Base-by-base conservation (phyloP, 352 stramenopile genomes). In the Phytophthora colocasiae region DNA sequence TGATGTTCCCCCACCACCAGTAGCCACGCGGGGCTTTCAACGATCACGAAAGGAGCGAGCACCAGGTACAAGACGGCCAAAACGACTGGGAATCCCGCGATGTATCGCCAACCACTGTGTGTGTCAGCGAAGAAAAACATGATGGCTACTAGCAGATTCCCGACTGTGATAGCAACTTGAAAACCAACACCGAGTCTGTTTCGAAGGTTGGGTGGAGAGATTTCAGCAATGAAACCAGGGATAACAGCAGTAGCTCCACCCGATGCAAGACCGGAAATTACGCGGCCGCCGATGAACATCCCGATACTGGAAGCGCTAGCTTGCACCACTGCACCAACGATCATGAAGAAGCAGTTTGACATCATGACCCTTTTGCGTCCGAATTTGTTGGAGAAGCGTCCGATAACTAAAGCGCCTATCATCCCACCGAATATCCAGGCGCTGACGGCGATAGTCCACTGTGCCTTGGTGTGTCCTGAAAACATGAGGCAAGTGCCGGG, bases 401-500 rank as follows among this genome's bases (percentile, higher is more conserved):
- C 69, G 38, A 66, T 65, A 19, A 57, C 27, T 11, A 88, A 65
- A 40, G 59, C 52, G 6, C 75, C 75, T 44, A 78, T 58, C 54
- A 70, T 74, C 8, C 67, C 71, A 40, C 75, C 75, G 40, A 80
- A 38, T 54, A 81, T 63, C 75, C 71, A 64, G 15, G 61, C 71
- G 31, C 82, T 84, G 11, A 85, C 68, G 11, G 75, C 73, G 36
- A 70, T 77, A 24, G 66, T 81, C 72, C 72, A 90, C 41, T 88
- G 55, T 3, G 38, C 57, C 7, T 63, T 57, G 6, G 79, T 68
- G 60, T 88, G 81, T 19, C 75, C 75, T 14, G 81, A 72, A 52
- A 90, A 89, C 67, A 89, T 78, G 32, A 87, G 46, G 58, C 77
- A 89, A 24, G 69, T 80, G 44, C 66, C 70, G 1, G 50, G 52